phyloP scores from a whole-genome alignment of 441 rosid genomes.

The Pelargonium cotyledonis region DNA sequence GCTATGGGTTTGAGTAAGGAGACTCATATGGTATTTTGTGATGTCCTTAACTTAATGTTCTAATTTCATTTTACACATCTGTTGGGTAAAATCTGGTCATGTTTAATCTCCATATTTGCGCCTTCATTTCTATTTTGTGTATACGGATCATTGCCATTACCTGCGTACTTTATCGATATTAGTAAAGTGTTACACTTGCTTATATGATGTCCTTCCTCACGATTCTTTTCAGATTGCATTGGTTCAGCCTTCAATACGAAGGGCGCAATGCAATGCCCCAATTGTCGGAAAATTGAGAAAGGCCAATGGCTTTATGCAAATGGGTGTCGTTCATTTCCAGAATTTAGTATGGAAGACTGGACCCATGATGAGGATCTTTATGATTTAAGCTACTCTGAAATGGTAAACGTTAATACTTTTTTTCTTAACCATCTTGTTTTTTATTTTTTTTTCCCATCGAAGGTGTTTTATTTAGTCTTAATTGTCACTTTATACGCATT shows the following conservation, averaged over 20 bases:
- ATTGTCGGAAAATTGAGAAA: constrained; percentile 92
- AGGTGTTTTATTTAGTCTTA: not conserved
- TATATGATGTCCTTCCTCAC: constrained; percentile 14
- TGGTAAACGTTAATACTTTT: constrained; percentile 44
- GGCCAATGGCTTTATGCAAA: constrained; percentile 96
- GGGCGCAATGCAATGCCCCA: constrained; percentile 98
- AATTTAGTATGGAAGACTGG: constrained; percentile 83
- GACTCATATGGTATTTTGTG: too few species aligned
- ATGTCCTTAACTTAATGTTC: too few species aligned
- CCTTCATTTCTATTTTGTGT: too few species aligned
- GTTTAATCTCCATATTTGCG: too few species aligned
- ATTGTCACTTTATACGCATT: not conserved
- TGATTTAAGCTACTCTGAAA: constrained; percentile 75
- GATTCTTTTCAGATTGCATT: constrained; percentile 63
- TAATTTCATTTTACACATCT: too few species aligned
- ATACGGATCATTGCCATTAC: too few species aligned
- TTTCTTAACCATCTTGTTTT: not conserved
- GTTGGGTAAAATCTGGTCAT: too few species aligned
- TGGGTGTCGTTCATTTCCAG: constrained; percentile 72
- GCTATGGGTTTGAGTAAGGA: too few species aligned
- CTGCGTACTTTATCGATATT: too few species aligned
- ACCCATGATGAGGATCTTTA: constrained; percentile 82
- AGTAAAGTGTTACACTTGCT: not conserved
- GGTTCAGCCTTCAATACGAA: constrained; percentile 95
- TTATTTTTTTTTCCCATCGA: constrained; percentile 8